A percentile compares a stretch with the other conserved stretches of the same genome.
phyloP scores from a whole-genome alignment of 1,284 basidiomycete genomes.

The Bjerkandera adusta region DNA sequence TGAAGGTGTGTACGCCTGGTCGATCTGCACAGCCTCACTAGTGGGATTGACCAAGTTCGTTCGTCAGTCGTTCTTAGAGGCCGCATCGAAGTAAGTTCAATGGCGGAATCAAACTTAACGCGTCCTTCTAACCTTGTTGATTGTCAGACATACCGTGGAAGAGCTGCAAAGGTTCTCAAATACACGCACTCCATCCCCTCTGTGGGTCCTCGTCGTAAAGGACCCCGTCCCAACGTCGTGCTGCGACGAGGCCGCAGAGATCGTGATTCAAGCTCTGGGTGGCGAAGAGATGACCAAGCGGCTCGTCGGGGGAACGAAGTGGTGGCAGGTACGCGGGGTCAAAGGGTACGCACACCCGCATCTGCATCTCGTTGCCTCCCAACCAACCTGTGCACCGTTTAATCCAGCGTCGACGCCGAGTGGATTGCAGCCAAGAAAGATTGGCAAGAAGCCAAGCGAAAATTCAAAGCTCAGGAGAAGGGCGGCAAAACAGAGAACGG shows the following conservation, averaged over 20 bases:
- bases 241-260: constrained; percentile 77
- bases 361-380: background rate
- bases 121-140: background rate
- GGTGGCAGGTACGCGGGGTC: constrained; percentile 93
- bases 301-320: constrained; percentile 87
- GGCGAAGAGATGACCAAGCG: constrained; percentile 74
- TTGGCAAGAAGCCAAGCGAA: constrained; percentile 59
- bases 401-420: constrained; percentile 74
- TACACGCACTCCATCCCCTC: constrained; percentile 83
- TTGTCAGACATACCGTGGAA: constrained; percentile 70
- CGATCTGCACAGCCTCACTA: background rate
- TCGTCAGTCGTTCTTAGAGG: constrained; percentile 45
- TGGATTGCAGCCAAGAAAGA: constrained; percentile 86
- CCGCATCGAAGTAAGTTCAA: constrained; percentile 36
- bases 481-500: constrained; percentile 19
- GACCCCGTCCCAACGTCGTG: constrained; percentile 72
- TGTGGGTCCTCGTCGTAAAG: constrained; percentile 82
- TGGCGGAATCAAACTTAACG: background rate
- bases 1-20: constrained; percentile 60
- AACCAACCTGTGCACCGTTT: constrained; percentile 1
- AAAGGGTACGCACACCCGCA: constrained; percentile 50
- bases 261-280: constrained; percentile 81
- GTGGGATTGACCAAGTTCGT: background rate
- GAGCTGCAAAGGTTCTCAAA: constrained; percentile 87
- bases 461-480: constrained; percentile 46